Evolutionary conservation across 2,329 filamentous ascomycete species (phyloP).

Genomic region (Aspergillus sp.): DNA sequence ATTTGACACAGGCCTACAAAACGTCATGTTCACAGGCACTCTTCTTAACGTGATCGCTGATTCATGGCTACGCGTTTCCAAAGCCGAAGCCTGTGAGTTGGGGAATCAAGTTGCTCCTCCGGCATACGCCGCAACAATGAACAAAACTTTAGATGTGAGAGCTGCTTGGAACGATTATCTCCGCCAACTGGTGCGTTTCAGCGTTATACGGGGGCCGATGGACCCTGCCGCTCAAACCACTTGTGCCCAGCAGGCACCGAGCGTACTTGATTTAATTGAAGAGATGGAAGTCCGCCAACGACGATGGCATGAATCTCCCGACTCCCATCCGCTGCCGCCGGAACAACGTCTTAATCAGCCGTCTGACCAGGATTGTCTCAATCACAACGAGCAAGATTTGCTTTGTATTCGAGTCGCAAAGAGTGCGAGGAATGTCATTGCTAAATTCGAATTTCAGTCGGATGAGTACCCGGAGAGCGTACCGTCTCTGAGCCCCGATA

Average conservation of each 20-base stretch:
- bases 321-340: conserved; percentile 18
- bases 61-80: conserved; percentile 42
- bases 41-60: conserved; percentile 46
- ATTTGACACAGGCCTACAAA: conserved; percentile 45
- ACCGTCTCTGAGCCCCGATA: neutral
- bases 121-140: conserved; percentile 28
- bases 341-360: conserved; percentile 10
- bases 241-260: conserved; percentile 35
- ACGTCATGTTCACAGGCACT: conserved; percentile 48
- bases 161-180: conserved; percentile 41
- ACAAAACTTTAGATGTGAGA: conserved; percentile 25
- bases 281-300: conserved; percentile 45
- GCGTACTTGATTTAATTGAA: conserved; percentile 37
- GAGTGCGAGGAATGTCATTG: conserved; percentile 33
- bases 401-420: conserved; percentile 37
- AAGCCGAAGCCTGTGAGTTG: conserved; percentile 36
- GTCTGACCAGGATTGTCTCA: neutral
- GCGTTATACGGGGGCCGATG: conserved; percentile 33
- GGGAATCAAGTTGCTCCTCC: conserved; percentile 35
- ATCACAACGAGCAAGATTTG: conserved; percentile 27
- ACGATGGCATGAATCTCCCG: conserved; percentile 36
- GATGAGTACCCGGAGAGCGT: conserved; percentile 32
- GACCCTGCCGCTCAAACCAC: conserved; percentile 22
- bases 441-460: conserved; percentile 36
- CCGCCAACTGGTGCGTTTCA: conserved; percentile 35